Base-by-base conservation (phyloP, 371 early-diverging fungal species). In the Mortierella sp. region DNA sequence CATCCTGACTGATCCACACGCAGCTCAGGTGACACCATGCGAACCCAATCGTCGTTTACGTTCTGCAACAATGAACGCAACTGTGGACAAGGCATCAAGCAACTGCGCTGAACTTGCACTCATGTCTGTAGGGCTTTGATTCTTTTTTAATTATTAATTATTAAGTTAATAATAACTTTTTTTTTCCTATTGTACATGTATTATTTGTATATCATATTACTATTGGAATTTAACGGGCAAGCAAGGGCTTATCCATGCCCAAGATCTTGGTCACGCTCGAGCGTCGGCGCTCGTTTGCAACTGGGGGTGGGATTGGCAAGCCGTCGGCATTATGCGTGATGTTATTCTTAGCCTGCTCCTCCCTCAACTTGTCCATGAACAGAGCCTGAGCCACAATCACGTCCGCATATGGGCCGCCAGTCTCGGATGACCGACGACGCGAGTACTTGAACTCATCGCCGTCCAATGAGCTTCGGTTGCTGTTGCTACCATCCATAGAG, bases 241-340 rank as follows among this genome's bases (percentile, higher is more conserved):
- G 47, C 57, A 62, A 50, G 26, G 70, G 70, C 59, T 70, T 70
- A 34, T 70, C 70, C 62, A 70, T 44, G 42, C 70, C 70, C n/a
- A 70, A 47, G 9, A 51, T 26, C 46, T 63, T 62, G 11, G 70
- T 43, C n/a, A 62, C 23, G 26, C 70, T 70, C 19, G 63, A 62
- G 37, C 70, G 70, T 21, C 70, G 63, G 24, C 46, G 68, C 27
- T 60, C 56, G 32, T 34, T 34, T 17, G 28, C 27, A 31, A 43
- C 15, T 4, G 63, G 63, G 23, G 57, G 51, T 14, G 58, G 63
- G 44, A 70, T 57, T 15, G 67, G 67, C n/a, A 67, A n/a, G 17
- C 64, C 63, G 19, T 70, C 70, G 9, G 17, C 48, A 47, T 70
- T 70, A 43, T 51, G 52, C 23, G 49, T 62, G 28, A 70, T 43